Conservation (phyloP, 2,329 filamentous ascomycete genomes). For the Fusarium poae region DNA sequence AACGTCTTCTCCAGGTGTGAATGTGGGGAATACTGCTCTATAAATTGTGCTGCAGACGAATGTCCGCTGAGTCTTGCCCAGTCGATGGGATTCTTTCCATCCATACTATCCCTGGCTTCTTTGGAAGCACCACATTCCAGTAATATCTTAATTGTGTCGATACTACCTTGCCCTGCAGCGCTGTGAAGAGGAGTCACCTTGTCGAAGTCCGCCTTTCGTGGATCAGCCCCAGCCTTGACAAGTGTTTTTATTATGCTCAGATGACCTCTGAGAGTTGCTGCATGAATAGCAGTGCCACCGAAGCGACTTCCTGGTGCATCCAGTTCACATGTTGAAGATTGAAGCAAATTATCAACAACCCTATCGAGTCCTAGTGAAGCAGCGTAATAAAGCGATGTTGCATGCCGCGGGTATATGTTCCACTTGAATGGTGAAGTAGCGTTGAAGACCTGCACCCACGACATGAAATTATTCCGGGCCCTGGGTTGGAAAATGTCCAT, state of each 20-base stretch:
- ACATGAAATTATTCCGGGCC: background rate
- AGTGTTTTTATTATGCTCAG: background rate
- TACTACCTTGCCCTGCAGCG: background rate
- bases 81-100: background rate
- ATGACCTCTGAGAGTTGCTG: background rate
- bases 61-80: background rate
- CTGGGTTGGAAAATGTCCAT: background rate
- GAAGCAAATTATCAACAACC: background rate
- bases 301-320: background rate
- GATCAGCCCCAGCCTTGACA: background rate
- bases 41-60: background rate
- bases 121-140: background rate
- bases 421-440: background rate
- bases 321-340: background rate
- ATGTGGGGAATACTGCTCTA: background rate
- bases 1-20: background rate
- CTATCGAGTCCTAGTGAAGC: background rate
- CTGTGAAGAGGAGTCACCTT: background rate
- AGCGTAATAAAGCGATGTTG: background rate
- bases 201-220: background rate
- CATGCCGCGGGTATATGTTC: background rate
- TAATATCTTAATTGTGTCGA: background rate
- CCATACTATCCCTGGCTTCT: background rate
- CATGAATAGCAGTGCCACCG: background rate
- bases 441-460: background rate